A percentile compares a stretch with the other conserved stretches of the same genome.
Evolutionary conservation across 805 yeast genomes (phyloP).

Genomic region (Metschnikowia koreensis): DNA sequence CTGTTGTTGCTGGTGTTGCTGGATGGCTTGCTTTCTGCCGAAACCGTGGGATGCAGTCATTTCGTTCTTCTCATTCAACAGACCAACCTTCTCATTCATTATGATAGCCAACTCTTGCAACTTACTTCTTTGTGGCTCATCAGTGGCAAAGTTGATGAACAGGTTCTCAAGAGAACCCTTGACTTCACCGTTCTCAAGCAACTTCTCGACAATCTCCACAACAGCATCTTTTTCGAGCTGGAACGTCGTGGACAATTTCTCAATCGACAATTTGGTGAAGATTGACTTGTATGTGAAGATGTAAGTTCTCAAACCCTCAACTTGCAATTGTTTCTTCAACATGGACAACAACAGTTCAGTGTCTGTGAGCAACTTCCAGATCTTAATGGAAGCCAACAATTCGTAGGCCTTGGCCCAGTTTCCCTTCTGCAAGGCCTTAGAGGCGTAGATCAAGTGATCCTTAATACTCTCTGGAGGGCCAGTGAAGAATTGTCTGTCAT

Average conservation of each 20-base stretch:
- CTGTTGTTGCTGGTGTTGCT: constrained; percentile 39
- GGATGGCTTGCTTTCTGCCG: constrained; percentile 37
- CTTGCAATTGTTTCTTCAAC: constrained; percentile 76
- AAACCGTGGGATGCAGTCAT: constrained; percentile 77
- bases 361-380: constrained; percentile 81
- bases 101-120: constrained; percentile 85
- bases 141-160: constrained; percentile 59
- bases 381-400: constrained; percentile 70
- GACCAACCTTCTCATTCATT: constrained; percentile 76
- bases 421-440: constrained; percentile 81
- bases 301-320: constrained; percentile 91
- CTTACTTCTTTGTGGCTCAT: constrained; percentile 76
- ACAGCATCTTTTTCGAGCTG: constrained; percentile 58
- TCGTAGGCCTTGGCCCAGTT: constrained; percentile 81
- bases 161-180: constrained; percentile 71
- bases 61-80: constrained; percentile 81
- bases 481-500: constrained; percentile 89
- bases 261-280: constrained; percentile 70
- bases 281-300: constrained; percentile 78
- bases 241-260: constrained; percentile 63
- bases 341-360: constrained; percentile 63
- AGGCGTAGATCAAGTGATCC: constrained; percentile 90
- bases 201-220: constrained; percentile 61
- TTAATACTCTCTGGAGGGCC: constrained; percentile 98
- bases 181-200: constrained; percentile 77